These are phyloP conservation scores for Hypoxylon sp. DNA, from an alignment of 2,329 filamentous ascomycete species.

Conservation along the genomic window DNA sequence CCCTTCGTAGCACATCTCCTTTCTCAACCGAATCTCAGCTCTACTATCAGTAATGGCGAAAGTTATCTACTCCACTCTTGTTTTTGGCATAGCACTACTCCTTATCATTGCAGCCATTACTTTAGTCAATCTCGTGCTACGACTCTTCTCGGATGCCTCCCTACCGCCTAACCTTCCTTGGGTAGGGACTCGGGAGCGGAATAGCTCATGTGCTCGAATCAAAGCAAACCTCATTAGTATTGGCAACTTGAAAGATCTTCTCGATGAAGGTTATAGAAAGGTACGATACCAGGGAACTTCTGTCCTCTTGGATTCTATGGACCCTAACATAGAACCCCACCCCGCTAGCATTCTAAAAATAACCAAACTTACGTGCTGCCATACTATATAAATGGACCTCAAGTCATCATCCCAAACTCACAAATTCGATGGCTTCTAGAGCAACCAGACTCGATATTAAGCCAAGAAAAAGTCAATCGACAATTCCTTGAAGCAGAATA, in stretches of 20 bases:
- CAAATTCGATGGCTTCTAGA: constrained; percentile 53
- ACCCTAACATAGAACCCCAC: constrained; percentile 1
- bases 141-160: constrained; percentile 48
- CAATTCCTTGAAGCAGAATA: constrained; percentile 56
- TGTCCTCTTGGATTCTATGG: neutral
- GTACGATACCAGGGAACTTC: constrained; percentile 24
- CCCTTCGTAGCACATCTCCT: neutral
- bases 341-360: constrained; percentile 53
- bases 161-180: constrained; percentile 50
- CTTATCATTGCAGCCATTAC: constrained; percentile 38
- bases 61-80: constrained; percentile 2
- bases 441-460: constrained; percentile 54
- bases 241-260: constrained; percentile 47
- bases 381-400: constrained; percentile 54
- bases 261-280: constrained; percentile 53
- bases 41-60: neutral
- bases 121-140: constrained; percentile 44
- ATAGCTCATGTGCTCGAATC: constrained; percentile 39
- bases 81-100: constrained; percentile 6
- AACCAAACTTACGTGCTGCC: constrained; percentile 52
- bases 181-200: constrained; percentile 43
- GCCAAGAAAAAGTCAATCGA: constrained; percentile 54
- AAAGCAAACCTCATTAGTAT: constrained; percentile 51
- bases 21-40: neutral
- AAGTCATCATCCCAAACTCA: constrained; percentile 54